A percentile compares a stretch with the other conserved stretches of the same genome.
Evolutionary conservation across 805 yeast genomes (phyloP).

Genomic region (Nakazawaea ambrosiae): DNA sequence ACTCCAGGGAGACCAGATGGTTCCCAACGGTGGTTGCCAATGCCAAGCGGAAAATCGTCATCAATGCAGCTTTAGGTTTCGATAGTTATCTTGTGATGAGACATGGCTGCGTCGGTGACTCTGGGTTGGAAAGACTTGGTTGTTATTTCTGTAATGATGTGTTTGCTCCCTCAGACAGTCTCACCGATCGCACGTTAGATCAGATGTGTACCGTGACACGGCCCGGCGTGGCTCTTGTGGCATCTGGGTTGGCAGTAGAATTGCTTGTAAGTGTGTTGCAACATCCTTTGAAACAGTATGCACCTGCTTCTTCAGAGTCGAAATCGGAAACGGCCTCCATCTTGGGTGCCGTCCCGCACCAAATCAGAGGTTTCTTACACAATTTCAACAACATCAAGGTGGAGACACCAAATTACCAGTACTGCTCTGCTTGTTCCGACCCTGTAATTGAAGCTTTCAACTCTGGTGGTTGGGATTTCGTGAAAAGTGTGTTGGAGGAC

Average conservation of each 20-base stretch:
- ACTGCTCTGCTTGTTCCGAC: conserved; percentile 84
- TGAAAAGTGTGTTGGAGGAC: conserved; percentile 60
- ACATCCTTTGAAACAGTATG: conserved; percentile 43
- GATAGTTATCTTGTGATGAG: conserved; percentile 92
- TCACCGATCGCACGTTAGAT: conserved; percentile 84
- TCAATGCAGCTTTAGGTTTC: conserved; percentile 93
- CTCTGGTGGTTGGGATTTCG: conserved; percentile 73
- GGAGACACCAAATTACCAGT: conserved; percentile 61
- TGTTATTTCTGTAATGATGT: conserved; percentile 97
- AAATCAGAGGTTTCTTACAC: conserved; percentile 78
- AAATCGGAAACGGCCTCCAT: conserved; percentile 25
- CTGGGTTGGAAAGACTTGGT: conserved; percentile 48
- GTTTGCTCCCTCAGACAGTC: conserved; percentile 85
- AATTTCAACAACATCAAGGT: conserved; percentile 58
- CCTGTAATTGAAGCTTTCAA: conserved; percentile 46
- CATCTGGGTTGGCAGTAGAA: conserved; percentile 84
- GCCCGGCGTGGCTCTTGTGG: conserved; percentile 90
- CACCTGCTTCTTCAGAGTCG: conserved; percentile 26
- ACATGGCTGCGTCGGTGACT: conserved; percentile 53
- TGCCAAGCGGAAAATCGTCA: conserved; percentile 61
- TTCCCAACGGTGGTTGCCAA: conserved; percentile 83
- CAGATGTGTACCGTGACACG: conserved; percentile 99
- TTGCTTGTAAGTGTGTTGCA: conserved; percentile 69
- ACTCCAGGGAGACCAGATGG: conserved; percentile 96
- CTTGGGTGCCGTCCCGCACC: conserved; percentile 81